Base-by-base conservation (phyloP, 2,329 filamentous ascomycete genomes). In the Emergomyces pasteurianus region DNA sequence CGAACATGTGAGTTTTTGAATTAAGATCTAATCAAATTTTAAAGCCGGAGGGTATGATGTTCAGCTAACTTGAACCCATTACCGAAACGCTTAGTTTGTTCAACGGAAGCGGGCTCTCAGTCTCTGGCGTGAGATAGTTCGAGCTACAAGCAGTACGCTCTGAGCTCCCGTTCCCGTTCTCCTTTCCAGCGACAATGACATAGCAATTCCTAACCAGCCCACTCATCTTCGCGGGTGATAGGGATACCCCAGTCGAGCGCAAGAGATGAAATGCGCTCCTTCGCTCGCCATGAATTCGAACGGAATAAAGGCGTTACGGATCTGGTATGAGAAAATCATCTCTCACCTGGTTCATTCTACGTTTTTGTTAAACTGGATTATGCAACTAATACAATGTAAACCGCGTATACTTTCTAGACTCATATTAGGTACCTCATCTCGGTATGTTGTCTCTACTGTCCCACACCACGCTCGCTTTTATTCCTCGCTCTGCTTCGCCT, bases 381-480 rank as follows among this genome's bases (percentile, higher is more conserved):
- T 49, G 23, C 21, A 21, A 55, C 52, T 55, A 55, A 55, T 40
- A 40, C 10, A 23, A 18, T 49, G 4, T 5, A 36, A 23, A 38
- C 28, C 18, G 26, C 28, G n/a, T 53, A 12, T 53, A 31, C 3
- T 52, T 28, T 23, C 12, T 31, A 70, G 67, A 63, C 59, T 4
- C 77, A 78, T 67, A 78, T 79, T 58, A 69, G 77, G 63, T 79
- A 79, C 62, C 64, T 79, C 31, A 65, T 77, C 60, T 78, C 75
- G 65, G 73, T 76, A 59, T 49, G 31, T 31, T 10, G 10, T 23
- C 14, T 14, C 12, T n/a, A 14, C 12, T 31, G 5, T 18, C 8
- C 21, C 14, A 2, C 23, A 9, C 23, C 40, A 23, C 21, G 21
- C 14, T 4, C 12, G 0, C 0, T 12, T n/a, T 16, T 10, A 10